A percentile compares a stretch with the other conserved stretches of the same genome.
Conservation (phyloP, 208 protist species). For the Leishmania arabica region DNA sequence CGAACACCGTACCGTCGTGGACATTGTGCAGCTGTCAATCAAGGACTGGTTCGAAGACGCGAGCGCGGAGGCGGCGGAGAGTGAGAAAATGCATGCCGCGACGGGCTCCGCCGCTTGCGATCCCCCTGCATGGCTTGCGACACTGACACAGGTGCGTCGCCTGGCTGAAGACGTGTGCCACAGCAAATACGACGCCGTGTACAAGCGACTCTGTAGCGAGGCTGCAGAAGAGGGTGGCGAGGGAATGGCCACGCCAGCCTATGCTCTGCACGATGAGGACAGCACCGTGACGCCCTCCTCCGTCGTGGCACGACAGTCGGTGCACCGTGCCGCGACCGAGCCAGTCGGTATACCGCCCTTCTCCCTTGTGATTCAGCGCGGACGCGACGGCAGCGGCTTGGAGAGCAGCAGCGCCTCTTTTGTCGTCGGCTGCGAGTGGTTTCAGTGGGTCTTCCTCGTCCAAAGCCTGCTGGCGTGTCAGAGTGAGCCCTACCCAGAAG, state of each 20-base stretch:
- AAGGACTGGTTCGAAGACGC: conserved; percentile 12
- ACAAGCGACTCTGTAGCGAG: conserved; percentile 20
- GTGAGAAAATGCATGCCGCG: neutral
- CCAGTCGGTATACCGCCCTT: conserved; percentile 31
- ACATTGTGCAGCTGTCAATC: conserved; percentile 14
- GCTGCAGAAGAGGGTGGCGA: conserved; percentile 17
- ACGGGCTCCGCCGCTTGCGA: neutral
- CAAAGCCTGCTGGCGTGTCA: conserved; percentile 30
- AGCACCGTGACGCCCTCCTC: conserved; percentile 13
- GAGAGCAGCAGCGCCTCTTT: conserved; percentile 9
- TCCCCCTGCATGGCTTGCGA: conserved; percentile 12
- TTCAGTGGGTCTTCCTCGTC: conserved; percentile 40
- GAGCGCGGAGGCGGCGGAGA: neutral
- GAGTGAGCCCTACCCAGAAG: conserved; percentile 24
- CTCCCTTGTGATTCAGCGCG: conserved; percentile 43
- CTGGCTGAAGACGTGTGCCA: conserved; percentile 28
- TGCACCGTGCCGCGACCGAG: conserved; percentile 6
- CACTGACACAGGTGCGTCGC: conserved; percentile 13
- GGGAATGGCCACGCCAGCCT: neutral
- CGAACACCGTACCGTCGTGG: conserved; percentile 6
- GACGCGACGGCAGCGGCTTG: neutral
- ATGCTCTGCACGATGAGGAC: conserved; percentile 13
- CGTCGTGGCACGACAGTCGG: conserved; percentile 10
- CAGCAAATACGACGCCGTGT: conserved; percentile 34
- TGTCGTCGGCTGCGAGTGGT: conserved; percentile 47